Conservation (phyloP, 2,329 filamentous ascomycete species). For the Colletotrichum sansevieriae region DNA sequence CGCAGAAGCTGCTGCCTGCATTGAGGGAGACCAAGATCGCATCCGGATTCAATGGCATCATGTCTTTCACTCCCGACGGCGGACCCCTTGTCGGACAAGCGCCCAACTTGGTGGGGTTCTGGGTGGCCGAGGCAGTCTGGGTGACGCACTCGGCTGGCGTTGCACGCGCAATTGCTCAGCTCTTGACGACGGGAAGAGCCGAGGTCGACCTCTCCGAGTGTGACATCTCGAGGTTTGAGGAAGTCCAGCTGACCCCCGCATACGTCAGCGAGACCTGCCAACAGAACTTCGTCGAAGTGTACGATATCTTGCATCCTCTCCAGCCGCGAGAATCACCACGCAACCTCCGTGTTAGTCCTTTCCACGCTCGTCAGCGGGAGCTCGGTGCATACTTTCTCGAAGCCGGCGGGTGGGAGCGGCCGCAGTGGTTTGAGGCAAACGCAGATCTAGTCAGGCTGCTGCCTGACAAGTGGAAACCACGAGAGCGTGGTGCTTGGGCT, state of each 20-base stretch:
- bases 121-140: constrained; percentile 75
- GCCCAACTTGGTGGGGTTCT: constrained; percentile 71
- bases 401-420: constrained; percentile 71
- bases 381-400: constrained; percentile 72
- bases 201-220: constrained; percentile 70
- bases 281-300: constrained; percentile 74
- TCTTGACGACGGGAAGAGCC: constrained; percentile 68
- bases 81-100: constrained; percentile 70
- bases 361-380: constrained; percentile 65
- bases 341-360: constrained; percentile 70
- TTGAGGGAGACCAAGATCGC: constrained; percentile 64
- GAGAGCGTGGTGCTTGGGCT: constrained; percentile 71
- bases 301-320: constrained; percentile 73
- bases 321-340: constrained; percentile 69
- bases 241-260: constrained; percentile 66
- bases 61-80: constrained; percentile 76
- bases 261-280: constrained; percentile 71
- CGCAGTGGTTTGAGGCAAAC: constrained; percentile 73
- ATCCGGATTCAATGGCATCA: constrained; percentile 75
- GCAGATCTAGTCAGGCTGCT: constrained; percentile 62
- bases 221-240: constrained; percentile 71
- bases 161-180: constrained; percentile 70
- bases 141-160: constrained; percentile 75
- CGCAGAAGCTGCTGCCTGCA: constrained; percentile 65
- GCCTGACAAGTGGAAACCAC: constrained; percentile 66